Conservation (phyloP, 129 eudicot genomes). For the Apium graveolens region DNA sequence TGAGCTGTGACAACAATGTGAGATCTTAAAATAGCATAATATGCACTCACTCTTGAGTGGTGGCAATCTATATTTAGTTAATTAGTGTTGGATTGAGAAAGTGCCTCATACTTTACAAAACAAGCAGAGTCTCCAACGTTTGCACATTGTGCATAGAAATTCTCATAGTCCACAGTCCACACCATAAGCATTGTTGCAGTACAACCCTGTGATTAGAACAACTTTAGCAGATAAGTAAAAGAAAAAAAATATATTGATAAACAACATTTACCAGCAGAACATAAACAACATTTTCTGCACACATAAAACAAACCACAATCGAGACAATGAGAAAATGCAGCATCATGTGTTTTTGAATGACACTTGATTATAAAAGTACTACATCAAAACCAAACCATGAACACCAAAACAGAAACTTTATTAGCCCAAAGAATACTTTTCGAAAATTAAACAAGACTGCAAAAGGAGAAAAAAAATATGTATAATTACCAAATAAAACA, state of each 20-base stretch:
- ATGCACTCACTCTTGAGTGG: too few species aligned
- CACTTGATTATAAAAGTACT: neutral
- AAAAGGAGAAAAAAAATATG: neutral
- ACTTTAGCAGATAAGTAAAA: too few species aligned
- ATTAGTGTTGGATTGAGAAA: neutral
- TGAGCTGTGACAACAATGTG: too few species aligned
- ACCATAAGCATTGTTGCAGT: constrained; percentile 95
- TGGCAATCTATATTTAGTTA: too few species aligned
- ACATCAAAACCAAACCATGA: neutral
- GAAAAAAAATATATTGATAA: too few species aligned
- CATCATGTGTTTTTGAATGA: neutral
- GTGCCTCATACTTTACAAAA: constrained; percentile 60
- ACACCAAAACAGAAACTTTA: neutral
- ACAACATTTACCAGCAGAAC: neutral
- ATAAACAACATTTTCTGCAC: neutral
- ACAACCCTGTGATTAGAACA: constrained; percentile 59
- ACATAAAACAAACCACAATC: neutral
- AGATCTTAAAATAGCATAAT: too few species aligned
- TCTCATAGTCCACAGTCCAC: constrained; percentile 66
- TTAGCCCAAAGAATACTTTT: neutral
- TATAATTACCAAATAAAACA: neutral
- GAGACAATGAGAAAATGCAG: neutral
- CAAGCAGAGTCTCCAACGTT: constrained; percentile 98
- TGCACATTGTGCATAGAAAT: constrained; percentile 86
- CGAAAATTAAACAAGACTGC: neutral